A percentile compares a stretch with the other conserved stretches of the same genome.
phyloP scores from a whole-genome alignment of 371 early-diverging fungal species.

The Dichotomocladium elegans region DNA sequence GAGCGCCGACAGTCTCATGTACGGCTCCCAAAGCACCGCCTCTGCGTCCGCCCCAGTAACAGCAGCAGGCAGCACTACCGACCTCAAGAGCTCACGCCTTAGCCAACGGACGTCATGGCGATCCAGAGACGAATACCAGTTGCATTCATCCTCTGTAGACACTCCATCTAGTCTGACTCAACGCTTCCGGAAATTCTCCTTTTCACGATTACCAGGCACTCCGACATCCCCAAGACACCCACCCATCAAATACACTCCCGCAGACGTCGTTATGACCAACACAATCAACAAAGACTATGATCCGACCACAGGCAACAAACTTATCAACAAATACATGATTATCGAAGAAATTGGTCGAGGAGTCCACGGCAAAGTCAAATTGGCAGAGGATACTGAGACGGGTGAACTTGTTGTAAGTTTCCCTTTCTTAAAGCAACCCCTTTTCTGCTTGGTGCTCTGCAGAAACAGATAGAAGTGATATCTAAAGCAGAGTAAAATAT shows the following conservation, averaged over 20 bases:
- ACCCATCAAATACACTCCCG: background rate
- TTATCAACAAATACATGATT: constrained; percentile 92
- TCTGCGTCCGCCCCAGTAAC: constrained; percentile 22
- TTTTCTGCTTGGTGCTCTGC: background rate
- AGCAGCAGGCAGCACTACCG: background rate
- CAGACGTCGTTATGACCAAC: constrained; percentile 46
- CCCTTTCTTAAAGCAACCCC: background rate
- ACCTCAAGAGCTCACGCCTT: background rate
- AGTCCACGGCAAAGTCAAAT: constrained; percentile 94
- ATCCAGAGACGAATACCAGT: background rate
- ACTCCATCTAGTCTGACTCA: constrained; percentile 3
- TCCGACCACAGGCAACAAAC: constrained; percentile 82
- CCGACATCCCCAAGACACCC: constrained; percentile 11
- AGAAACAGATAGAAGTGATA: no score
- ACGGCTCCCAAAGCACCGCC: background rate
- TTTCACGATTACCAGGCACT: constrained; percentile 12
- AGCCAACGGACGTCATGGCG: background rate
- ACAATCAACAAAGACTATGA: constrained; percentile 79
- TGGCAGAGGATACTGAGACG: constrained; percentile 75
- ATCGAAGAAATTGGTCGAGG: constrained; percentile 91
- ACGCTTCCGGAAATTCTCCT: constrained; percentile 15
- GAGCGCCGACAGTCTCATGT: constrained; percentile 23
- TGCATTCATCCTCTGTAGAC: constrained; percentile 1
- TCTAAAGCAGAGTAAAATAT: background rate
- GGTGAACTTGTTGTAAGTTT: constrained; percentile 69